These are phyloP conservation scores for Gonium pectorale DNA, from an alignment of 139 green algal genomes.

Conservation along the genomic window DNA sequence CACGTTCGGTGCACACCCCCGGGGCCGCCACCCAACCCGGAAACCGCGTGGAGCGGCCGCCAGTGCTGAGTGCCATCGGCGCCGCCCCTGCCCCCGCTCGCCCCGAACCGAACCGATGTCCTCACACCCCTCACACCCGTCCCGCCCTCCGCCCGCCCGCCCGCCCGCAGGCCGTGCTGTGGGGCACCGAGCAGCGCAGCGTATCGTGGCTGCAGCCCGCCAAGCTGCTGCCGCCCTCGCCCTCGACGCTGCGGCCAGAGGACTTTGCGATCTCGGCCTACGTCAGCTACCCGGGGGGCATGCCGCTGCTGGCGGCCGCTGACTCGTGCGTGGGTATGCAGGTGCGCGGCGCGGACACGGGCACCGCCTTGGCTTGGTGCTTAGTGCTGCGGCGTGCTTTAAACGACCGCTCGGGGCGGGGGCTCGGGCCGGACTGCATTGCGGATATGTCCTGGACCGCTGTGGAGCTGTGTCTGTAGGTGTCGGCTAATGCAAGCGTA, in stretches of 20 bases:
- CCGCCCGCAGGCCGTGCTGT: constrained; percentile 60
- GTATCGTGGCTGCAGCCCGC: constrained; percentile 45
- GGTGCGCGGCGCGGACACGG: not conserved
- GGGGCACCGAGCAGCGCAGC: constrained; percentile 55
- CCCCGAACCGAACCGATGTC: not conserved
- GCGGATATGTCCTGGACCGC: no score
- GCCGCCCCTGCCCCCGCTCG: no score
- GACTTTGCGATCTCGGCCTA: constrained; percentile 30
- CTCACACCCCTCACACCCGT: constrained; percentile 2
- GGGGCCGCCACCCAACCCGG: no score
- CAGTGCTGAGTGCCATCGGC: no score
- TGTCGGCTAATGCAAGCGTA: no score
- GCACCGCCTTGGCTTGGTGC: not conserved
- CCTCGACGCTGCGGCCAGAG: not conserved
- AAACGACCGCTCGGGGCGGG: no score
- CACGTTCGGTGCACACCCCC: no score
- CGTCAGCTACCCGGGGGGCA: constrained; percentile 44
- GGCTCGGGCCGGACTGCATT: no score
- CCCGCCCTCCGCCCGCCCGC: not conserved
- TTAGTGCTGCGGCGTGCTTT: not conserved
- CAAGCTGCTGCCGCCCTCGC: constrained; percentile 32
- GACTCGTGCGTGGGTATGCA: constrained; percentile 27
- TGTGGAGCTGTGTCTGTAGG: no score
- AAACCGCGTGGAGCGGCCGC: no score
- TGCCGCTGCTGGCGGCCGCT: constrained; percentile 39